phyloP scores from a whole-genome alignment of 2,329 filamentous ascomycete genomes.

The Diaporthe citri region DNA sequence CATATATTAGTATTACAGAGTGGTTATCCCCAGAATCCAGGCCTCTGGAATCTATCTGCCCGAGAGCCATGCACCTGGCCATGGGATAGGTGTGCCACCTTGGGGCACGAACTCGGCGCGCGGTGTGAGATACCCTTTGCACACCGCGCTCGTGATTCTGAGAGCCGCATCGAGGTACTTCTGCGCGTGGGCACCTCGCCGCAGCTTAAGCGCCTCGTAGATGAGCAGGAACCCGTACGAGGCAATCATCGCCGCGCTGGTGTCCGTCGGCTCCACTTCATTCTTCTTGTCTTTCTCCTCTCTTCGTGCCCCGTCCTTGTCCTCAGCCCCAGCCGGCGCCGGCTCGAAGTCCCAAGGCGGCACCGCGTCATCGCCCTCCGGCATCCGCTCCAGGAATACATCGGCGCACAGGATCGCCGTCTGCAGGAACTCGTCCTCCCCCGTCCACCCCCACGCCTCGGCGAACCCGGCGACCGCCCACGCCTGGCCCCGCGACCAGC shows the following conservation, averaged over 20 bases:
- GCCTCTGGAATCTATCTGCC: too few species aligned
- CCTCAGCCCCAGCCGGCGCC: slow-evolving; percentile 42
- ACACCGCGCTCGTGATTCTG: slow-evolving; percentile 46
- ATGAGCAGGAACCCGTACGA: slow-evolving; percentile 50
- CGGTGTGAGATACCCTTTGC: slow-evolving; percentile 44
- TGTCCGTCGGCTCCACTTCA: slow-evolving; percentile 49
- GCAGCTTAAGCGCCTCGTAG: slow-evolving; percentile 45
- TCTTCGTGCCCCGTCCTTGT: too few species aligned
- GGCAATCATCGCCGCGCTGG: slow-evolving; percentile 54
- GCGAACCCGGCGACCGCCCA: slow-evolving; percentile 63
- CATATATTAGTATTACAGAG: too few species aligned
- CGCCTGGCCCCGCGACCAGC: slow-evolving; percentile 62
- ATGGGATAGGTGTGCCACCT: too few species aligned
- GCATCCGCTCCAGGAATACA: slow-evolving; percentile 57
- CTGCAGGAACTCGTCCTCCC: slow-evolving; percentile 54
- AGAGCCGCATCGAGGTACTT: slow-evolving; percentile 47
- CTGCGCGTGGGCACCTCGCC: slow-evolving; percentile 40
- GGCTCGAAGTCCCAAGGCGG: slow-evolving; percentile 63
- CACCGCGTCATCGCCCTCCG: slow-evolving; percentile 49
- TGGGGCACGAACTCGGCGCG: slow-evolving; percentile 41
- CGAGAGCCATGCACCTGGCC: too few species aligned
- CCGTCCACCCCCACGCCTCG: slow-evolving; percentile 60
- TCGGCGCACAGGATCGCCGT: slow-evolving; percentile 58
- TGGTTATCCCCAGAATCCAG: too few species aligned
- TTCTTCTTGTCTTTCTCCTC: background rate